Evolutionary conservation across 2,329 filamentous ascomycete species (phyloP), one percentile per base, ranked within the genome.

Genomic region (Endothia cerciana): DNA sequence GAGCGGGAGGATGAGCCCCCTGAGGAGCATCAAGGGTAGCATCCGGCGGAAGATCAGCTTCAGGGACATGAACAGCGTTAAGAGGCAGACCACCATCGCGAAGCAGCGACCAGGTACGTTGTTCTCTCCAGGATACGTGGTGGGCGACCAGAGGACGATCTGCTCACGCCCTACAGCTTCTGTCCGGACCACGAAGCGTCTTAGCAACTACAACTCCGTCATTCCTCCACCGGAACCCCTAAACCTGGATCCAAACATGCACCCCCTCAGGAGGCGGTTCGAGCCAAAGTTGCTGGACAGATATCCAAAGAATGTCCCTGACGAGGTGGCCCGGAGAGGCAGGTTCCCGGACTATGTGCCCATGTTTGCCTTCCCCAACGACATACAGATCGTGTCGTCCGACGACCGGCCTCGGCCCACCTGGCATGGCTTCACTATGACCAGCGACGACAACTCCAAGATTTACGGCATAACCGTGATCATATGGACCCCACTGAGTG

Each of bases 401-500:
- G 95, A 99, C 74, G 93, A 97, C 75, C 87, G 94, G 68, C 95
- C 95, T 0, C 86, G 93, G 68, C 94, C 95, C n/a, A 97, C 94
- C 30, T 99, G 95, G 95, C 95, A 99, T 78, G 95, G 95, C 59
- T 99, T 99, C 75, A 94, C 93, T 69, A 98, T 99, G 95, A 99
- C 95, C 2, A 91, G 91, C 28, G 91, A 92, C 64, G 94, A 98
- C 75, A 94, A 93, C 72, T 91, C 92, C 64, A 97, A 95, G 76
- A 83, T 98, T 25, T 94, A 98, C 74, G 94, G 93, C 41, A 92
- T 98, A 66, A 94, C 91, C 69, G 85, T 97, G 64, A 96, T 93
- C 63, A 86, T 98, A 51, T 99, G 95, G 95, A 92, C 93, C 63
- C 93, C 95, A 0, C 79, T 99, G 63, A 92, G 92, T 68, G 83